A percentile compares a stretch with the other conserved stretches of the same genome.
Evolutionary conservation across 352 stramenopile species (phyloP).

Genomic region (Aphanomyces cochlioides): DNA sequence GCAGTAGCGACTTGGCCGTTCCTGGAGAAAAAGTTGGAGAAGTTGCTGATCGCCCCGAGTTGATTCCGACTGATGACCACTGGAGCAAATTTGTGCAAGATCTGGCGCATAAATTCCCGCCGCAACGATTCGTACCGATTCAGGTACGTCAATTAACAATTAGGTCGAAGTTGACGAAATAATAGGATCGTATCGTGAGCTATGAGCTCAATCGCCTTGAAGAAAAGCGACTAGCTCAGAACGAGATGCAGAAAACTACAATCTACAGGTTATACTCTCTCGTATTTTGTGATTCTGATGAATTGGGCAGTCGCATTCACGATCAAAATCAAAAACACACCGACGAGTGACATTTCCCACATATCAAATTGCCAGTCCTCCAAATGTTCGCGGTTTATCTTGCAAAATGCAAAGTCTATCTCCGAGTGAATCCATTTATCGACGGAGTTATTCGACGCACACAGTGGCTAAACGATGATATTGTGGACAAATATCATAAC

Average conservation of each 20-base stretch:
- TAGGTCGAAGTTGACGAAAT: neutral
- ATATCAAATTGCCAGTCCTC: too few species aligned
- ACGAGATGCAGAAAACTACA: constrained; percentile 14
- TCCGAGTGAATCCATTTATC: too few species aligned
- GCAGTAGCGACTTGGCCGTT: neutral
- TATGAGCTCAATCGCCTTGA: constrained; percentile 20
- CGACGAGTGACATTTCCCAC: too few species aligned
- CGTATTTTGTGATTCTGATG: too few species aligned
- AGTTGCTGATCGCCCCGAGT: constrained; percentile 38
- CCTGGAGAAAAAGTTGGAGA: constrained; percentile 2
- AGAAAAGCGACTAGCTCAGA: constrained; percentile 16
- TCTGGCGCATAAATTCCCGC: constrained; percentile 64
- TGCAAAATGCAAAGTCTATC: too few species aligned
- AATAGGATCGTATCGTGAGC: constrained; percentile 16
- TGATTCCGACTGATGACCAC: constrained; percentile 40
- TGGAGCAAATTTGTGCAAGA: constrained; percentile 63
- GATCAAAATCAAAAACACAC: too few species aligned
- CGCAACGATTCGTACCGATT: constrained; percentile 53
- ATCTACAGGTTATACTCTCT: constrained; percentile 13
- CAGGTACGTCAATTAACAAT: constrained; percentile 45
- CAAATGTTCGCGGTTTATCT: too few species aligned
- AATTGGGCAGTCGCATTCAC: too few species aligned
- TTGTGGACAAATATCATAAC: too few species aligned
- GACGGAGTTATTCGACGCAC: too few species aligned
- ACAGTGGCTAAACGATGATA: too few species aligned